Conservation (phyloP, 2,329 filamentous ascomycete species). For the Myrmaecium sp. region DNA sequence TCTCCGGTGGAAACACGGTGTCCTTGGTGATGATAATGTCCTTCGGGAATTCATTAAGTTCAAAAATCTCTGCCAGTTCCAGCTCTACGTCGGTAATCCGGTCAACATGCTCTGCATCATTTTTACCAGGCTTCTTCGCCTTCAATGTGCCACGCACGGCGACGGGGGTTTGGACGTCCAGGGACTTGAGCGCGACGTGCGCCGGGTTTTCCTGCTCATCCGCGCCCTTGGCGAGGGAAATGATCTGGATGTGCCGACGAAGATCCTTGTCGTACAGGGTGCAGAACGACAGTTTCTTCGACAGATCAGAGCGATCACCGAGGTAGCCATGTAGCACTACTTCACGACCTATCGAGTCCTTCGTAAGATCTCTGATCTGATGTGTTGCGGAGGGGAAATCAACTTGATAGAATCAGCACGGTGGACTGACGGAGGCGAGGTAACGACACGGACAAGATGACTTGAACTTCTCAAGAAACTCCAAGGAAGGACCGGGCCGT, state of each 20-base stretch:
- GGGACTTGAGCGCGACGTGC: slow-evolving; percentile 23
- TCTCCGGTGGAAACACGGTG: slow-evolving; percentile 54
- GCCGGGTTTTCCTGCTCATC: slow-evolving; percentile 10
- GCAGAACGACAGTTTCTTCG: slow-evolving; percentile 55
- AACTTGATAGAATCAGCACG: slow-evolving; percentile 18
- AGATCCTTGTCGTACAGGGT: slow-evolving; percentile 33
- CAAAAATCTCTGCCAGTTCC: slow-evolving; percentile 41
- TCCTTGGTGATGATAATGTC: slow-evolving; percentile 62
- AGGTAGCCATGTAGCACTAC: slow-evolving; percentile 56
- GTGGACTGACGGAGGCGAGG: slow-evolving; percentile 6
- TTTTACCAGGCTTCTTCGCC: slow-evolving; percentile 20
- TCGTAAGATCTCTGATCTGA: slow-evolving; percentile 14
- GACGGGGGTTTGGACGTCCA: slow-evolving; percentile 37
- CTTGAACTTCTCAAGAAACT: slow-evolving; percentile 16
- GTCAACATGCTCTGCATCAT: slow-evolving; percentile 12
- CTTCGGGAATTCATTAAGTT: slow-evolving; percentile 56
- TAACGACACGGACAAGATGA: slow-evolving; percentile 10
- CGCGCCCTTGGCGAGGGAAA: slow-evolving; percentile 24
- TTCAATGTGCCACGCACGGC: slow-evolving; percentile 33
- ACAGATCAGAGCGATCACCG: slow-evolving; percentile 48
- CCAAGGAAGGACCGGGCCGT: too few species aligned
- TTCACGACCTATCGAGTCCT: slow-evolving; percentile 13
- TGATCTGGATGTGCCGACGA: slow-evolving; percentile 30
- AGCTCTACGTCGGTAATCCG: slow-evolving; percentile 37
- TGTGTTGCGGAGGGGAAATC: slow-evolving; percentile 28